phyloP scores from a whole-genome alignment of 495 filamentous ascomycete species.

The Hypoxylon fuscum region DNA sequence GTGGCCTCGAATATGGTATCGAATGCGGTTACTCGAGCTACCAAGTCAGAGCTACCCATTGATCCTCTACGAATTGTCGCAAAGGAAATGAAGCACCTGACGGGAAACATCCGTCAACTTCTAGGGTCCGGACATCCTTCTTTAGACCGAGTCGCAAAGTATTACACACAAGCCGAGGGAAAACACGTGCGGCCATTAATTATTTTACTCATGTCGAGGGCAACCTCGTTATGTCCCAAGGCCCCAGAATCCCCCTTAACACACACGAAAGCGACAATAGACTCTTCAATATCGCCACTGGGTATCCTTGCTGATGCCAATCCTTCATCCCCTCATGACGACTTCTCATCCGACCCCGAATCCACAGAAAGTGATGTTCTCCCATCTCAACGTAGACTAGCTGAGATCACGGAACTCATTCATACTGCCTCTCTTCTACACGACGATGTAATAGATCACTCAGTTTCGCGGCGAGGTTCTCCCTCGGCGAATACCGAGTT shows the following conservation, averaged over 20 bases:
- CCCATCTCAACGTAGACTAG: slow-evolving; percentile 89
- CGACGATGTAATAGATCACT: slow-evolving; percentile 97
- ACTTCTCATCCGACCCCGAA: slow-evolving; percentile 61
- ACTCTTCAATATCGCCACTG: slow-evolving; percentile 79
- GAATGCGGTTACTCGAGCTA: slow-evolving; percentile 69
- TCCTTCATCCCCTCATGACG: slow-evolving; percentile 69
- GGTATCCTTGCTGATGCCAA: slow-evolving; percentile 83
- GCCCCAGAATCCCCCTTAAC: slow-evolving; percentile 51
- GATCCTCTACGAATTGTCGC: slow-evolving; percentile 84
- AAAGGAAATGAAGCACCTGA: slow-evolving; percentile 95
- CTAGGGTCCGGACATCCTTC: slow-evolving; percentile 92
- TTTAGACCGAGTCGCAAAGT: slow-evolving; percentile 94
- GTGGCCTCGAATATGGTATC: slow-evolving; percentile 80
- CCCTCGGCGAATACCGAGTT: slow-evolving; percentile 92
- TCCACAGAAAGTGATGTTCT: slow-evolving; percentile 77
- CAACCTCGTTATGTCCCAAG: slow-evolving; percentile 82
- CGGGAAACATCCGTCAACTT: slow-evolving; percentile 85
- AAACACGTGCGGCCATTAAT: slow-evolving; percentile 96
- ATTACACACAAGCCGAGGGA: slow-evolving; percentile 96
- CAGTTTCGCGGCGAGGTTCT: slow-evolving; percentile 78
- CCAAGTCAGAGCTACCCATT: slow-evolving; percentile 67
- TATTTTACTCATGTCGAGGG: slow-evolving; percentile 94
- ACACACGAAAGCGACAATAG: slow-evolving; percentile 60
- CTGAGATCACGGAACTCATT: slow-evolving; percentile 96
- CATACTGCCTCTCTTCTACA: slow-evolving; percentile 96